These are phyloP conservation scores for Posidonia australis DNA, from an alignment of 106 monocot species.

Conservation along the genomic window DNA sequence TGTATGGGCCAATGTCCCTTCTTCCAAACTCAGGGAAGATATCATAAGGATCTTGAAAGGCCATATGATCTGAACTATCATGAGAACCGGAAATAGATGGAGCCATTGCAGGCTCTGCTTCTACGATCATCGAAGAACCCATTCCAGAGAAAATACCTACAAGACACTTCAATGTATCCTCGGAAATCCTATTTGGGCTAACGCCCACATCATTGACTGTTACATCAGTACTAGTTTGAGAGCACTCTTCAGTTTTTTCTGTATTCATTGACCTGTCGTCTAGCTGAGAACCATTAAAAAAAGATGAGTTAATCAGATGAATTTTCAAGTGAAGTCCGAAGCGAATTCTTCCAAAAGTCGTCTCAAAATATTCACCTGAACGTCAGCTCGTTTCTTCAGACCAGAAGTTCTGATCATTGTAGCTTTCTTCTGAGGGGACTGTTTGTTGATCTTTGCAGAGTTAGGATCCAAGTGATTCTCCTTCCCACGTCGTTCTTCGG, in stretches of 20 bases:
- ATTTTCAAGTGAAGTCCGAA: not conserved
- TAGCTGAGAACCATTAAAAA: slow-evolving; percentile 4
- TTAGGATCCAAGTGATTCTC: slow-evolving; percentile 40
- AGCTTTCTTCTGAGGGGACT: slow-evolving; percentile 32
- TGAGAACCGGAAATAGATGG: slow-evolving; percentile 44
- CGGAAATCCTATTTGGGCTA: slow-evolving; percentile 63
- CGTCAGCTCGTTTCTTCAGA: slow-evolving; percentile 7
- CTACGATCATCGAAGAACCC: slow-evolving; percentile 6
- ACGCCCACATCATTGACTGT: slow-evolving; percentile 17
- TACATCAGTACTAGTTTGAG: slow-evolving; percentile 8
- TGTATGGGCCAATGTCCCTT: slow-evolving; percentile 75
- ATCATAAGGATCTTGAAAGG: slow-evolving; percentile 51
- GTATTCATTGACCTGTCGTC: too few species aligned
- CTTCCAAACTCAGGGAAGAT: slow-evolving; percentile 45
- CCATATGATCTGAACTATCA: slow-evolving; percentile 11
- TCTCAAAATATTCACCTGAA: slow-evolving; percentile 13
- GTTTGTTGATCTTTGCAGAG: slow-evolving; percentile 22
- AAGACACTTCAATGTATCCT: slow-evolving; percentile 58
- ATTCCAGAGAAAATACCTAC: slow-evolving; percentile 41
- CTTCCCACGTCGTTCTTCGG: slow-evolving; percentile 33
- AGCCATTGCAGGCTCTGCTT: slow-evolving; percentile 15
- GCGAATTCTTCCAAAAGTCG: not conserved
- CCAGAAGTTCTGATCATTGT: slow-evolving; percentile 7
- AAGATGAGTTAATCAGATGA: not conserved
- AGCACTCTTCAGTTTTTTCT: slow-evolving; percentile 3